Conservation (phyloP, 2,329 filamentous ascomycete genomes). For the Bipolaris cookei region DNA sequence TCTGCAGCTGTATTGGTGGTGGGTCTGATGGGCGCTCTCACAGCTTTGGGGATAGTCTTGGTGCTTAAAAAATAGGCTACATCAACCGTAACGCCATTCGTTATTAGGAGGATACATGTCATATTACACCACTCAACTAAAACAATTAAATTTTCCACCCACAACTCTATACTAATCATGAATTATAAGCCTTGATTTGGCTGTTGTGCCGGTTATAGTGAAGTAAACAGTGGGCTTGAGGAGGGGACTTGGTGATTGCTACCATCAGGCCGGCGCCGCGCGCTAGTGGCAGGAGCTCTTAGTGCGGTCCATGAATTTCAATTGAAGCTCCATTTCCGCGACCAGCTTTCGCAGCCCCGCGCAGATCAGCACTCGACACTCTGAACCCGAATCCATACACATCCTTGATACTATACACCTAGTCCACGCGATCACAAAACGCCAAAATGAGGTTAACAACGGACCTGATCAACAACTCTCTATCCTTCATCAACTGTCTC, state of each 20-base stretch:
- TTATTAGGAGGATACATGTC: too few species aligned
- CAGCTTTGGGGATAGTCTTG: conserved; percentile 26
- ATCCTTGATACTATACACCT: background rate
- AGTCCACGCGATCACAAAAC: conserved; percentile 2
- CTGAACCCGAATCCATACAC: background rate
- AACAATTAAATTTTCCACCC: background rate
- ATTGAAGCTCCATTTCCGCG: conserved; percentile 11
- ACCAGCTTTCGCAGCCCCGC: conserved; percentile 9
- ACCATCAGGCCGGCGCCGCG: conserved; percentile 1
- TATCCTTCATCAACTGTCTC: conserved; percentile 97
- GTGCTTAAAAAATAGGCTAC: background rate
- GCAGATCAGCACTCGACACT: background rate
- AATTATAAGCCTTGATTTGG: too few species aligned
- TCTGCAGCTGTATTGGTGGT: conserved; percentile 23
- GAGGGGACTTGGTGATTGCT: too few species aligned
- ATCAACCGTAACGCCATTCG: background rate
- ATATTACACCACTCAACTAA: background rate
- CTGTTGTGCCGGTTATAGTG: background rate
- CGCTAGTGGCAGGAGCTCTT: conserved; percentile 18
- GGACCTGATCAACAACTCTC: conserved; percentile 90
- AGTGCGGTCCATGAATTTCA: conserved; percentile 15
- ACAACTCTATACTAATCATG: too few species aligned
- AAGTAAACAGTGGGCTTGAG: background rate
- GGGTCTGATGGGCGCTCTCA: conserved; percentile 30
- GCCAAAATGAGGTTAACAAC: conserved; percentile 87